Percentiles rank a stretch among this genome's conserved stretches.
These are phyloP conservation scores for Groenewaldozyma sp. DNA, from an alignment of 1,139 yeast genomes.

Conservation along the genomic window DNA sequence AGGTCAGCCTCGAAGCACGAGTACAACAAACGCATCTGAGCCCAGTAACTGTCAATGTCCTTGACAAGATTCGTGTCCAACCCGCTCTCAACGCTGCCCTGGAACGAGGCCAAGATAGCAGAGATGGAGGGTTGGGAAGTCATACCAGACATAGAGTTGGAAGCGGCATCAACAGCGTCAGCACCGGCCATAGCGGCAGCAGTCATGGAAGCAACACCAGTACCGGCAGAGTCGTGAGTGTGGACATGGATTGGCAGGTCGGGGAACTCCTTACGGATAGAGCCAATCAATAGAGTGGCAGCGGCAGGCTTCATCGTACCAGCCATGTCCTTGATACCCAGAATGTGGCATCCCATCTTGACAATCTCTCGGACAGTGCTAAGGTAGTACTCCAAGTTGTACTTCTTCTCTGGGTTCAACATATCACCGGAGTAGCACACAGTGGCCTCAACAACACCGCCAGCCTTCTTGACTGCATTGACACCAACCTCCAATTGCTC, in stretches of 20 bases:
- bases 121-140: conserved; percentile 96
- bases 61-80: conserved; percentile 59
- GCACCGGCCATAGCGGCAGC: conserved; percentile 96
- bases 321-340: conserved; percentile 99
- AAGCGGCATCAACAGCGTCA: conserved; percentile 95
- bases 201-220: conserved; percentile 95
- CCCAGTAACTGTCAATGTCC: conserved; percentile 92
- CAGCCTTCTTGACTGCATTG: conserved; percentile 95
- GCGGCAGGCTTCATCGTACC: conserved; percentile 97
- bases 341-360: conserved; percentile 87
- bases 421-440: conserved; percentile 98
- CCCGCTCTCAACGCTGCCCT: conserved; percentile 76
- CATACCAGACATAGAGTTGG: conserved; percentile 96
- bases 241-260: conserved; percentile 95
- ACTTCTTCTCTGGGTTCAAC: conserved; percentile 90
- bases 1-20: conserved; percentile 97
- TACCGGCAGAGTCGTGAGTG: conserved; percentile 99
- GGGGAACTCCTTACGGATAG: conserved; percentile 81
- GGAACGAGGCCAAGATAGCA: conserved; percentile 86
- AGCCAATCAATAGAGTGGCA: conserved; percentile 68
- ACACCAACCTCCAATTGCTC: conserved; percentile 97
- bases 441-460: conserved; percentile 98
- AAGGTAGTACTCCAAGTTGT: conserved; percentile 84
- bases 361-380: conserved; percentile 77
- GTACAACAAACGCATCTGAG: conserved; percentile 93